Base-by-base conservation (phyloP, 306 rosid species). In the Medicago arabica region DNA sequence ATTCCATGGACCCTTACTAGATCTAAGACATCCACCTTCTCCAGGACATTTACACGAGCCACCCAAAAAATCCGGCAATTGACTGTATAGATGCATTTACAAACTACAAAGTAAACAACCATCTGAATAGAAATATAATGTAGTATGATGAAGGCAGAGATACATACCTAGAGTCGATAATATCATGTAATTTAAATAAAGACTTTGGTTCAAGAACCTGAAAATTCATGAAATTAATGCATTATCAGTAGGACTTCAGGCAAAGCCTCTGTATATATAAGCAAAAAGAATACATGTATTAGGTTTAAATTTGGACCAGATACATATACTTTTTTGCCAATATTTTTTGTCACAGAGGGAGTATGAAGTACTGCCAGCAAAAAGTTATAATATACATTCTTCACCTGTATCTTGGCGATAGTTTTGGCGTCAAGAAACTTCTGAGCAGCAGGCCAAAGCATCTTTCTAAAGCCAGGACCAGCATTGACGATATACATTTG, bases 391-490 rank as follows among this genome's bases (percentile, higher is more conserved):
- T 19, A 47, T 47, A 47, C 4, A 55, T 55, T 46, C 67, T 72
- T 69, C 83, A 95, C 99, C 88, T 89, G 98, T 84, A 96, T 96
- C 90, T 96, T 96, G 7, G 88, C 88, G n/a, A 87, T 82, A 15
- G 99, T 96, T 84, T 96, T 89, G 39, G 87, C 47, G 55, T 96
- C 99, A 79, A 92, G 97, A 88, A 92, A 89, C 76, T 87, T 96
- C 80, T 90, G 96, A 7, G 97, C 97, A 77, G 99, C 89, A 39
- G 97, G 98, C 99, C 99, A 96, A 70, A 96, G 92, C 90, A 96
- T 85, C 88, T 84, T 95, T 83, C 86, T 96, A 84, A 96, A 96
- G 23, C 96, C 99, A 51, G 96, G 80, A 79, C 99, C 97, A 85
- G 99, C 99, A 86, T 96, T 92, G 82, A 96, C 88, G 3, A 96